A percentile compares a stretch with the other conserved stretches of the same genome.
Conservation (phyloP, 1,139 yeast species). For the Sugiyamaella castrensis region DNA sequence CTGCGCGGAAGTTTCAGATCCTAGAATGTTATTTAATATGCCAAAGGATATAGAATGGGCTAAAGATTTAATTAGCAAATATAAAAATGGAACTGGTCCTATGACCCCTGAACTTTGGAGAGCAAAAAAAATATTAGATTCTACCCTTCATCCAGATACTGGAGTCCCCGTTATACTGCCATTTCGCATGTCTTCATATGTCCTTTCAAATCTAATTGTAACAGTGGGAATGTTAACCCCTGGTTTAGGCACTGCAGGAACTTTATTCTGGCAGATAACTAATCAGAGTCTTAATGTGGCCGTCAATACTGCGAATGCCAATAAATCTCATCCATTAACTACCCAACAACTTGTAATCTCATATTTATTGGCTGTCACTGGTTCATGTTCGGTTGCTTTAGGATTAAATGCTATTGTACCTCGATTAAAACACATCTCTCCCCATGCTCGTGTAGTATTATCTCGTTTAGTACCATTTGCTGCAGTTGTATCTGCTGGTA, state of each 20-base stretch:
- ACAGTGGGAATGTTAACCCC: slow-evolving; percentile 98
- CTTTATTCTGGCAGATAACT: slow-evolving; percentile 95
- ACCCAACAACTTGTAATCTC: slow-evolving; percentile 71
- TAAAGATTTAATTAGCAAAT: slow-evolving; percentile 62
- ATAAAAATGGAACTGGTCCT: slow-evolving; percentile 60
- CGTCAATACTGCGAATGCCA: slow-evolving; percentile 91
- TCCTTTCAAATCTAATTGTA: slow-evolving; percentile 85
- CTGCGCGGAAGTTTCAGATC: slow-evolving; percentile 90
- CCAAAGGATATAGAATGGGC: slow-evolving; percentile 61
- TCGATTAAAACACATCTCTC: slow-evolving; percentile 60
- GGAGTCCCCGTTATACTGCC: slow-evolving; percentile 91
- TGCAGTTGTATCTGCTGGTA: slow-evolving; percentile 14
- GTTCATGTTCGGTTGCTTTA: slow-evolving; percentile 92
- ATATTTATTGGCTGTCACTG: slow-evolving; percentile 85
- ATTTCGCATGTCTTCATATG: slow-evolving; percentile 95
- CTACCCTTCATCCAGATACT: slow-evolving; percentile 91
- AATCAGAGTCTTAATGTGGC: slow-evolving; percentile 96
- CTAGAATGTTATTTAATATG: slow-evolving; percentile 79
- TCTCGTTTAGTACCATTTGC: slow-evolving; percentile 95
- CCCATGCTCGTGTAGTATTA: slow-evolving; percentile 65
- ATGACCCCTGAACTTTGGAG: slow-evolving; percentile 87
- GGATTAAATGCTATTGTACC: slow-evolving; percentile 91
- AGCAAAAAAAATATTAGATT: slow-evolving; percentile 81
- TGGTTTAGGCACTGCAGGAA: slow-evolving; percentile 82
- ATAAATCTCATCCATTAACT: slow-evolving; percentile 87